Evolutionary conservation across 2,329 filamentous ascomycete species (phyloP).

Genomic region (Hypomyces rosellus): DNA sequence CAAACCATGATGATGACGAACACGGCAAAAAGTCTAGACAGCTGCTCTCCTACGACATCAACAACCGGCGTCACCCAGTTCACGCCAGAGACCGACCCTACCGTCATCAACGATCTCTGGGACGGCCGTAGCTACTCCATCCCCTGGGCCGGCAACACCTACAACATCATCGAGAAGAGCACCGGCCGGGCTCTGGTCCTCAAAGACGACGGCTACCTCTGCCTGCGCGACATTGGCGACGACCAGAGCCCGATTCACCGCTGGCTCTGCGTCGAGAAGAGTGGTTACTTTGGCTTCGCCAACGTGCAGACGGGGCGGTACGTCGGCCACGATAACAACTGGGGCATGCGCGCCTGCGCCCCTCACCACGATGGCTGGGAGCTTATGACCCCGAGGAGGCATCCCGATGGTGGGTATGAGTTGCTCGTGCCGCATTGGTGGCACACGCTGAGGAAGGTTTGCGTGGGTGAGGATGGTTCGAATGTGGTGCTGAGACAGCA

Average conservation of each 20-base stretch:
- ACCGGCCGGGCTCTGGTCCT: slow-evolving; percentile 11
- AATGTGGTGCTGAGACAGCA: slow-evolving; percentile 2
- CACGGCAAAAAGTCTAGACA: too few relatives aligned
- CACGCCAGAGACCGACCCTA: neutral
- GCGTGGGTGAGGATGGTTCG: neutral
- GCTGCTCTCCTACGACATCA: neutral
- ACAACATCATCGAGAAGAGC: slow-evolving; percentile 13
- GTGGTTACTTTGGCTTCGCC: slow-evolving; percentile 11
- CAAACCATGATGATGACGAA: too few relatives aligned
- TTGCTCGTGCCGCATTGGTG: slow-evolving; percentile 11
- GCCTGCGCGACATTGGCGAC: slow-evolving; percentile 1
- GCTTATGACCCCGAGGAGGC: slow-evolving; percentile 3
- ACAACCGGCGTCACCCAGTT: neutral
- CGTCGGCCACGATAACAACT: slow-evolving; percentile 7
- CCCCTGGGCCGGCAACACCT: slow-evolving; percentile 15
- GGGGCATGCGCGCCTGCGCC: neutral
- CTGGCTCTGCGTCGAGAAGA: slow-evolving; percentile 11
- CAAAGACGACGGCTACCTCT: neutral
- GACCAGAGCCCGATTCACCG: neutral
- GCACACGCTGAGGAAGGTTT: slow-evolving; percentile 6
- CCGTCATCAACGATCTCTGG: neutral
- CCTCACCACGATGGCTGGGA: slow-evolving; percentile 2
- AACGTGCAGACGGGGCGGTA: slow-evolving; percentile 6
- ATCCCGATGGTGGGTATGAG: slow-evolving; percentile 11
- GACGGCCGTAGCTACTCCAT: slow-evolving; percentile 5